phyloP scores from a whole-genome alignment of 352 stramenopile genomes.

The Ophiocytium majus region DNA sequence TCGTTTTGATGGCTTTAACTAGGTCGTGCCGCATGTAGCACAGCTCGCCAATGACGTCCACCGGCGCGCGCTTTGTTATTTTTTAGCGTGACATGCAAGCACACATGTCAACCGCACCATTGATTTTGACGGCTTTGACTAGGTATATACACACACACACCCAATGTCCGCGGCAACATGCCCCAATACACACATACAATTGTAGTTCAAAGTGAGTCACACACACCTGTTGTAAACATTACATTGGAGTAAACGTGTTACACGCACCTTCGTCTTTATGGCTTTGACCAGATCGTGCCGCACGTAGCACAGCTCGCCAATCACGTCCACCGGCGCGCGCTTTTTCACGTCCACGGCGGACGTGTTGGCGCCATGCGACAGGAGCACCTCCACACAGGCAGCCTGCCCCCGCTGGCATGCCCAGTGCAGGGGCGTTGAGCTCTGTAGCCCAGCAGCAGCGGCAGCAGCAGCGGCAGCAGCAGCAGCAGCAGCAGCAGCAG shows the following conservation, averaged over 20 bases:
- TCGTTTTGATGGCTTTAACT: slow-evolving; percentile 18
- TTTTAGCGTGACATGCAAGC: too few species aligned
- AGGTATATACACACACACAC: too few species aligned
- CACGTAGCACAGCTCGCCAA: slow-evolving; percentile 24
- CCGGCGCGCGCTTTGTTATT: not conserved
- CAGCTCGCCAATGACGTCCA: slow-evolving; percentile 24
- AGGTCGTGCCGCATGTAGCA: not conserved
- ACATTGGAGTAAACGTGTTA: slow-evolving; percentile 1
- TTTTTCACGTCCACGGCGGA: not conserved
- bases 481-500: too few species aligned
- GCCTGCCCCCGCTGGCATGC: slow-evolving; percentile 15
- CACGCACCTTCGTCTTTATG: slow-evolving; percentile 25
- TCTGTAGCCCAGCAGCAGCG: too few species aligned
- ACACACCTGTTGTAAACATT: too few species aligned
- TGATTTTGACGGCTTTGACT: too few species aligned
- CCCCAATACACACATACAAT: not conserved
- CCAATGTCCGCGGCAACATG: too few species aligned
- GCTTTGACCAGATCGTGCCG: not conserved
- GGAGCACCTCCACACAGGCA: not conserved
- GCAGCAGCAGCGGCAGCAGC: too few species aligned
- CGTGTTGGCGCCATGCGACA: not conserved
- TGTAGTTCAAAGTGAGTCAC: not conserved
- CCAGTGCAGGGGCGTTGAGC: slow-evolving; percentile 16
- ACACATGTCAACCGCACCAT: too few species aligned
- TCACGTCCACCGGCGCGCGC: slow-evolving; percentile 8